Percentiles rank a stretch among this genome's conserved stretches.
phyloP scores from a whole-genome alignment of 345 rosid genomes.

The Crucihimalaya himalaica region DNA sequence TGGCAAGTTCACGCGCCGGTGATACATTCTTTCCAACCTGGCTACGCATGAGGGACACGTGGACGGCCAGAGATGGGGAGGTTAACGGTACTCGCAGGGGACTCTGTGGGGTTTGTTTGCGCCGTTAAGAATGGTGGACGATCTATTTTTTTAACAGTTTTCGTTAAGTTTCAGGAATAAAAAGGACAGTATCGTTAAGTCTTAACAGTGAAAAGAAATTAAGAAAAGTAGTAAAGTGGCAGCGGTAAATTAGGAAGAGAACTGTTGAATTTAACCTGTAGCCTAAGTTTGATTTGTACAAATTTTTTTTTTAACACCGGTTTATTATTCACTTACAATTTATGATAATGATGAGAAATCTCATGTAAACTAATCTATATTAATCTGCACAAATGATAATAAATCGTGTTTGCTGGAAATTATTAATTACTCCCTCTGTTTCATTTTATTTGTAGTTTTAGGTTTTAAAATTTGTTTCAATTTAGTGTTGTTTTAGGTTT shows the following conservation, averaged over 20 bases:
- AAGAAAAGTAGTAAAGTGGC: background rate
- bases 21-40: constrained; percentile 30
- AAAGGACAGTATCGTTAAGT: constrained; percentile 32
- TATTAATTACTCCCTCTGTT: too few relatives aligned
- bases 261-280: constrained; percentile 20
- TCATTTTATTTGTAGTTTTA: too few relatives aligned
- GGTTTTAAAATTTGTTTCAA: too few relatives aligned
- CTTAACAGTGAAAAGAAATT: background rate
- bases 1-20: constrained; percentile 11
- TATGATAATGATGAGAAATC: too few relatives aligned
- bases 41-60: constrained; percentile 42
- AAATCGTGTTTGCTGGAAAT: too few relatives aligned
- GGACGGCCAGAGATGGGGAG: background rate
- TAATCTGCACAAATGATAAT: too few relatives aligned
- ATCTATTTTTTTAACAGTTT: constrained; percentile 31
- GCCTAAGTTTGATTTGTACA: constrained; percentile 8
- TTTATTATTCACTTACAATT: too few relatives aligned
- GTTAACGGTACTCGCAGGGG: constrained; percentile 11
- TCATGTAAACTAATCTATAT: too few relatives aligned
- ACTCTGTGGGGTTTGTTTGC: constrained; percentile 19
- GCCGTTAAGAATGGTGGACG: constrained; percentile 40
- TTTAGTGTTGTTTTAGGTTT: too few relatives aligned
- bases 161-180: constrained; percentile 33
- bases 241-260: constrained; percentile 31
- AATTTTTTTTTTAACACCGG: too few relatives aligned